Evolutionary conservation across 2,329 filamentous ascomycete species (phyloP).

Genomic region (Emergomyces pasteurianus): DNA sequence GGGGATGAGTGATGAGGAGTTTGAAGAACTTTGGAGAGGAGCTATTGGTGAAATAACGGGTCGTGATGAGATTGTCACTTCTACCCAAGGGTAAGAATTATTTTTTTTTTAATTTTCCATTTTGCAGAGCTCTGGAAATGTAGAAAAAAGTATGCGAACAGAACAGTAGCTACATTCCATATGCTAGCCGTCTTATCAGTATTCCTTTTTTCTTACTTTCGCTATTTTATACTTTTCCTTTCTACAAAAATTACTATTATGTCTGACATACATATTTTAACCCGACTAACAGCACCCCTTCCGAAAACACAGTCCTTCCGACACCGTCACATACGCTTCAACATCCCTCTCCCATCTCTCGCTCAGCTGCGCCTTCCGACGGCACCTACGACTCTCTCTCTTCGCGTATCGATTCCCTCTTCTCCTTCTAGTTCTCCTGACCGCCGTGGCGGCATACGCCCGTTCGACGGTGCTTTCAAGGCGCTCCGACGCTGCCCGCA

Average conservation of each 20-base stretch:
- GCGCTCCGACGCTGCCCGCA: constrained; percentile 54
- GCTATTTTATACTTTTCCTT: background rate
- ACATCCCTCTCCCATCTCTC: constrained; percentile 86
- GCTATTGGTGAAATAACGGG: constrained; percentile 39
- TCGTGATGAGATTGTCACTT: constrained; percentile 48
- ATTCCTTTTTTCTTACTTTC: background rate
- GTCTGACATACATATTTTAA: constrained; percentile 38
- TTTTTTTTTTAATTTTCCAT: too few species aligned
- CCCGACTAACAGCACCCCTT: constrained; percentile 73
- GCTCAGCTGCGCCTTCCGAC: constrained; percentile 51
- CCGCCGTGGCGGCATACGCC: constrained; percentile 48
- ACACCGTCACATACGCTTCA: constrained; percentile 59
- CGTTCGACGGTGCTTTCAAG: constrained; percentile 52
- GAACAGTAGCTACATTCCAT: background rate
- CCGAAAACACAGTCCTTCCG: constrained; percentile 60
- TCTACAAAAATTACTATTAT: constrained; percentile 20
- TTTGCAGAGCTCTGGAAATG: too few species aligned
- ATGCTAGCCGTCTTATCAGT: background rate
- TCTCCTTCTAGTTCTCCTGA: constrained; percentile 33
- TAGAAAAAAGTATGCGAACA: background rate
- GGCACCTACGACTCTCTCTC: constrained; percentile 37
- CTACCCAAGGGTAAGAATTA: constrained; percentile 50
- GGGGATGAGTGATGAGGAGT: constrained; percentile 75
- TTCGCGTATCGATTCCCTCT: constrained; percentile 40
- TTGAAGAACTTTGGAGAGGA: constrained; percentile 63